Percentiles rank a stretch among this genome's conserved stretches.
Conservation (phyloP, 257 asterid species). For the Solanum megistacrolobum region DNA sequence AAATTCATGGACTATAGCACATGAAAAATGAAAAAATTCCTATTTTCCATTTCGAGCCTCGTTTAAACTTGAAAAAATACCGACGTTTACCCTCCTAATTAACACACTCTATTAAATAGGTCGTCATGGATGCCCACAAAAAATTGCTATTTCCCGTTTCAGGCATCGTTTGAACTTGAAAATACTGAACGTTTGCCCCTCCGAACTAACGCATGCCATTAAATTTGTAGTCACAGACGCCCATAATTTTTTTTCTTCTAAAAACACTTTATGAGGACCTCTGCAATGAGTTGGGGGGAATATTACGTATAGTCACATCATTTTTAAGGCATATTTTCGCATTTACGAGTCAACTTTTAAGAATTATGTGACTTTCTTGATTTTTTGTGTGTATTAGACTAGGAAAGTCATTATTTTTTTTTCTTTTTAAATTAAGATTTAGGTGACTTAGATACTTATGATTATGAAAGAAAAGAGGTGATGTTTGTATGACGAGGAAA, state of each 20-base stretch:
- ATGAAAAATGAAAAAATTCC: too few relatives aligned
- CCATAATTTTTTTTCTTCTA: not conserved
- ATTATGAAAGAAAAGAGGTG: not conserved
- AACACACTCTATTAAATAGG: not conserved
- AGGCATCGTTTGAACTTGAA: too few relatives aligned
- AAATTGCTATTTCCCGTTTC: accelerated
- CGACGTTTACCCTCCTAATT: too few relatives aligned
- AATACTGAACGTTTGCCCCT: not conserved
- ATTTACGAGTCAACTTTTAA: too few relatives aligned
- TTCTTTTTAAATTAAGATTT: not conserved
- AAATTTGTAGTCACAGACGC: not conserved
- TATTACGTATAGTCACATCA: not conserved
- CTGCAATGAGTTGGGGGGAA: too few relatives aligned
- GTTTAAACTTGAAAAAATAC: not conserved
- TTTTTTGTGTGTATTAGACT: not conserved
- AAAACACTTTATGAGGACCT: too few relatives aligned
- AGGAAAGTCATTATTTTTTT: not conserved
- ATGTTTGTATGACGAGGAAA: not conserved
- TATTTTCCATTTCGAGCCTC: not conserved
- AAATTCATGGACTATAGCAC: not conserved
- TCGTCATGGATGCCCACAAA: not conserved
- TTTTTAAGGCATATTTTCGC: too few relatives aligned
- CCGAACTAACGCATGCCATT: not conserved
- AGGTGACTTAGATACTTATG: not conserved
- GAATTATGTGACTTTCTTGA: too few relatives aligned